Base-by-base conservation (phyloP, 2,329 filamentous ascomycete species). In the Verticillium tricorpus region DNA sequence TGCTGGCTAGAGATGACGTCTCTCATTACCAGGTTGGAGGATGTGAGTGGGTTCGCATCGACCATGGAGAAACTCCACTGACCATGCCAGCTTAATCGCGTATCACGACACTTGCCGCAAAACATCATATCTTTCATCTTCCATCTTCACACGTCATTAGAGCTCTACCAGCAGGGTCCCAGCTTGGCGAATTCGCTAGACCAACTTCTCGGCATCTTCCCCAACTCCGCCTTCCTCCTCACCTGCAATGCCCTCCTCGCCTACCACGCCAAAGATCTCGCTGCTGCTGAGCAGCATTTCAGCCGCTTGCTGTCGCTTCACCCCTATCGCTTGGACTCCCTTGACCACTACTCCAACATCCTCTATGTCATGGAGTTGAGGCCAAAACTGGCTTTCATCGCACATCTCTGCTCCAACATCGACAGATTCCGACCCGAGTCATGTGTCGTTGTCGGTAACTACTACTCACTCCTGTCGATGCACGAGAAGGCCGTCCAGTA, bases 401-500 rank as follows among this genome's bases (percentile, higher is more conserved):
- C 95, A 0, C 93, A 97, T 70, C 82, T 97, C 12, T 96, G 95
- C 68, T 93, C 91, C 1, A 89, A 88, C 57, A 92, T 95, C 7
- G 95, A 99, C 80, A 96, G 94, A 70, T 99, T 99, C 76, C 89
- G 95, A 0, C 94, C 95, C 0, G 95, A 99, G 75, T 97, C 95
- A 0, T 98, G 95, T 71, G 96, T 96, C 60, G 94, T 98, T 0
- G 89, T 98, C 28, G 95, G 95, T 5, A 99, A 99, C 73, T 98
- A 98, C 78, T 99, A 97, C 77, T 96, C 92, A 0, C 79, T 97
- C 1, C 88, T 97, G 64, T 97, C 93, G 0, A 89, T 96, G 73
- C 95, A 99, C 73, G 95, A 99, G 74, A 99, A 99, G 73, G 94
- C 95, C 0, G 93, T 99, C 60, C 93, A 97, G 78, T 98, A 98